Evolutionary conservation across 2,329 filamentous ascomycete genomes (phyloP), one percentile per base, ranked within the genome.

Genomic region (Arthrobotrys iridis): DNA sequence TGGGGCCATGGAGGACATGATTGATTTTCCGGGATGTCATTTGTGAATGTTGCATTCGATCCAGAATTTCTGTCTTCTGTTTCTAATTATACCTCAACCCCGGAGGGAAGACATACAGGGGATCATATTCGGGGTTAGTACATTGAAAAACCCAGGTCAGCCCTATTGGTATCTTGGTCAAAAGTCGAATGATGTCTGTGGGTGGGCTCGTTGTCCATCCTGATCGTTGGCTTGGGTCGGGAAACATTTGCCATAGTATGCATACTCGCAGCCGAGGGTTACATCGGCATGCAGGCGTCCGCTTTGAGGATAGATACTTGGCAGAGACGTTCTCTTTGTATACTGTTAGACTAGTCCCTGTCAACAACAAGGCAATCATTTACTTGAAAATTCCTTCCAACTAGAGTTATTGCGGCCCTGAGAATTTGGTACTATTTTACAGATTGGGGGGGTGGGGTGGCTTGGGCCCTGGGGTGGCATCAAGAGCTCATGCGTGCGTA

Each of bases 1-100:
- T 37, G 50, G 26, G 40, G 30, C 30, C n/a, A 15, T 37, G 33
- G 55, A 48, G 8, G 28, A 10, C 24, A 45, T 41, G 1, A 18
- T 35, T 7, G 20, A 15, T 26, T 37, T 66, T 41, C 18, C 22
- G 15, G 24, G 28, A 45, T 52, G 65, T 35, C 59, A 33, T 24
- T 41, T 15, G 11, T 46, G 55, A 35, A 62, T 43, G 65, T 70
- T 70, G 64, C 64, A 68, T 68, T 46, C n/a, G 46, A 30, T 58
- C 26, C 50, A 46, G 30, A 48, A 52, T 24, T 26, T 59, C 13
- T 24, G 45, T 52, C 50, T 55, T 37, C 30, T 37, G 50, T 55
- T 70, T 70, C 65, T 70, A 70, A 52, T 62, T 70, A 50, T 70
- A 70, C 26, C 35, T 40, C 24, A 3, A 1, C 15, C 15, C 41